Evolutionary conservation across 1,139 yeast species (phyloP).

Genomic region (Yamadazyma pseudoaaseri): DNA sequence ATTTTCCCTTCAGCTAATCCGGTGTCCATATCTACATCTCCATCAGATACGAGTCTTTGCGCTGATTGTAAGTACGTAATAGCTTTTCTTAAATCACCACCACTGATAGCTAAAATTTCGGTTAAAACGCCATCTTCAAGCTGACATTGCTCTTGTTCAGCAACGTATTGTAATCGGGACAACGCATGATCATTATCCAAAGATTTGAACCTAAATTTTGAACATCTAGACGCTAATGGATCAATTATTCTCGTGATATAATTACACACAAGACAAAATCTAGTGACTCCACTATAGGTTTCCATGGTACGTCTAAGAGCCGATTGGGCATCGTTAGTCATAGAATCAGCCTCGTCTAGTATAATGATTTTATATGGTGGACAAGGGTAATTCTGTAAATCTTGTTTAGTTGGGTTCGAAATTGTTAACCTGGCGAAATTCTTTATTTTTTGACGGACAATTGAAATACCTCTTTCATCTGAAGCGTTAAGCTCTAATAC

Average conservation of each 20-base stretch:
- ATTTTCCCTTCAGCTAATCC: constrained; percentile 24
- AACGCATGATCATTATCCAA: constrained; percentile 72
- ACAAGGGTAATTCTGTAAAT: constrained; percentile 76
- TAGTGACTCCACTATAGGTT: constrained; percentile 82
- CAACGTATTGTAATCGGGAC: constrained; percentile 60
- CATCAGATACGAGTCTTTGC: constrained; percentile 46
- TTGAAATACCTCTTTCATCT: constrained; percentile 93
- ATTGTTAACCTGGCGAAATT: constrained; percentile 87
- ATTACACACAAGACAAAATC: constrained; percentile 93
- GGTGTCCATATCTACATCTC: constrained; percentile 17
- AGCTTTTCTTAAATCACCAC: constrained; percentile 91
- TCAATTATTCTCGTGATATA: constrained; percentile 95
- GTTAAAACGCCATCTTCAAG: constrained; percentile 50
- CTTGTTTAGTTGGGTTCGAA: constrained; percentile 73
- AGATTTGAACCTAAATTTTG: constrained; percentile 86
- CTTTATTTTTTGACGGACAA: constrained; percentile 89
- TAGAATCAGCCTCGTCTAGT: constrained; percentile 94
- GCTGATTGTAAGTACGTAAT: constrained; percentile 91
- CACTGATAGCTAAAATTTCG: constrained; percentile 64
- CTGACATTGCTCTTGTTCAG: constrained; percentile 49
- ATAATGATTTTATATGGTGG: constrained; percentile 90
- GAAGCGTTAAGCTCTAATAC: constrained; percentile 94
- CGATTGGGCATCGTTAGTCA: constrained; percentile 98
- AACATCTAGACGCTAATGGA: constrained; percentile 94
- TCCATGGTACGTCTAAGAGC: constrained; percentile 98